Percentiles rank a stretch among this genome's conserved stretches.
These are phyloP conservation scores for Byssothecium circinans DNA, from an alignment of 2,329 filamentous ascomycete genomes.

Conservation along the genomic window DNA sequence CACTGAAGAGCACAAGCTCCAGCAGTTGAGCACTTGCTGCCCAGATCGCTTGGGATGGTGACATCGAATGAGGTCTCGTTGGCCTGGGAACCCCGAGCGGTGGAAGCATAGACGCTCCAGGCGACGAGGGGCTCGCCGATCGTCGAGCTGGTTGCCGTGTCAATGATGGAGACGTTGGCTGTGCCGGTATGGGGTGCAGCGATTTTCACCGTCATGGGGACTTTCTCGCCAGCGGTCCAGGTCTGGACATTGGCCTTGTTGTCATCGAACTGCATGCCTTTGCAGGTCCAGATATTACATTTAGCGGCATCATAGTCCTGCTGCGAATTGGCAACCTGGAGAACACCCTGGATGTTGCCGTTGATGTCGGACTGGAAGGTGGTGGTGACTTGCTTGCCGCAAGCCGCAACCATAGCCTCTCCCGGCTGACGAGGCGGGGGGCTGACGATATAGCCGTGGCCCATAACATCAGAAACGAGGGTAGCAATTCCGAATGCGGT, in stretches of 20 bases:
- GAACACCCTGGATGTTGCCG: conserved; percentile 60
- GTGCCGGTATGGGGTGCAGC: conserved; percentile 57
- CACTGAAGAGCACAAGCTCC: conserved; percentile 62
- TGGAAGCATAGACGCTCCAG: conserved; percentile 60
- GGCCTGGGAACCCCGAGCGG: conserved; percentile 44
- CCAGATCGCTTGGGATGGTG: conserved; percentile 56
- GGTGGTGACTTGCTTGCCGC: conserved; percentile 58
- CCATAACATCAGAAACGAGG: conserved; percentile 52
- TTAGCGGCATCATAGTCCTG: conserved; percentile 50
- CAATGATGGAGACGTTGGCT: conserved; percentile 63
- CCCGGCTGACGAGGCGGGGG: conserved; percentile 56
- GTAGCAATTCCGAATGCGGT: conserved; percentile 47
- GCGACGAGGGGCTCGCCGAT: conserved; percentile 57
- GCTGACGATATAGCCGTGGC: conserved; percentile 56
- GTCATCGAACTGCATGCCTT: conserved; percentile 61
- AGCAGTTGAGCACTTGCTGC: conserved; percentile 49
- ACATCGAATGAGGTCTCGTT: conserved; percentile 56
- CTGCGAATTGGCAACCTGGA: conserved; percentile 53
- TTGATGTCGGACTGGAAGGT: conserved; percentile 57
- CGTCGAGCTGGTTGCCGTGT: conserved; percentile 55
- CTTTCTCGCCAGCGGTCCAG: conserved; percentile 54
- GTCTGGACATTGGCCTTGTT: conserved; percentile 56
- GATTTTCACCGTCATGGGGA: conserved; percentile 52
- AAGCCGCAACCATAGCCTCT: conserved; percentile 54
- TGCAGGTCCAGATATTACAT: conserved; percentile 60